Percentiles rank a stretch among this genome's conserved stretches.
Conservation (phyloP, 495 filamentous ascomycete genomes). For the Penicillium waksmanii region DNA sequence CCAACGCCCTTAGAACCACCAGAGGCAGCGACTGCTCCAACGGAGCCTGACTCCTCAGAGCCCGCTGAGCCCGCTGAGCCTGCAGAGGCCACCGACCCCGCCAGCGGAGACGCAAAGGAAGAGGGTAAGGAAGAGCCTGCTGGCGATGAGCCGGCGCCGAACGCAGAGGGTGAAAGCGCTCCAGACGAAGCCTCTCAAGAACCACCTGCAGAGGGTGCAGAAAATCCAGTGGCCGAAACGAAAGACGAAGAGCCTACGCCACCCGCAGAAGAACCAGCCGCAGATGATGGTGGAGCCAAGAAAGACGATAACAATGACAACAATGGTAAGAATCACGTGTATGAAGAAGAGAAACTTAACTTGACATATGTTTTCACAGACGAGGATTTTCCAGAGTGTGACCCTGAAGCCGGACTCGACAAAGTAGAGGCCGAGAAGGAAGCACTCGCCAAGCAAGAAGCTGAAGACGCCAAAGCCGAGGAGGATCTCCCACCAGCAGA, state of each 20-base stretch:
- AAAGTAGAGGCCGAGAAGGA: constrained; percentile 38
- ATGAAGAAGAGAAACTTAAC: neutral
- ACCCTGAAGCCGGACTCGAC: constrained; percentile 33
- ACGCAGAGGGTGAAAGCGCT: constrained; percentile 22
- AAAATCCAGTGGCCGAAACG: constrained; percentile 5
- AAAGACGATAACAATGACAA: constrained; percentile 18
- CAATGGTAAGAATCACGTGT: constrained; percentile 22
- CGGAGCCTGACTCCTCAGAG: constrained; percentile 31
- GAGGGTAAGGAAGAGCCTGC: constrained; percentile 25
- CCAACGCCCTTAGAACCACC: constrained; percentile 27
- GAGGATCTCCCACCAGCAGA: constrained; percentile 16
- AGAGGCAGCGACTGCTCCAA: constrained; percentile 32
- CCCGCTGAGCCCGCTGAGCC: constrained; percentile 30
- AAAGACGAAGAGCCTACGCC: constrained; percentile 1
- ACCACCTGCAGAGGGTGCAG: constrained; percentile 22
- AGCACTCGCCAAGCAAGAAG: constrained; percentile 27
- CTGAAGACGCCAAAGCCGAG: constrained; percentile 29
- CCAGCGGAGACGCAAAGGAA: constrained; percentile 28
- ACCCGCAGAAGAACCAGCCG: constrained; percentile 7
- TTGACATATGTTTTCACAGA: constrained; percentile 15
- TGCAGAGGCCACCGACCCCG: constrained; percentile 26
- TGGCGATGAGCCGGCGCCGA: constrained; percentile 21
- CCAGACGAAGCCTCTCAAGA: constrained; percentile 25
- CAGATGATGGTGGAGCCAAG: constrained; percentile 15
- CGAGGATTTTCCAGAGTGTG: constrained; percentile 36